phyloP scores from a whole-genome alignment of 805 yeast species.

The Candida sanyiensis region DNA sequence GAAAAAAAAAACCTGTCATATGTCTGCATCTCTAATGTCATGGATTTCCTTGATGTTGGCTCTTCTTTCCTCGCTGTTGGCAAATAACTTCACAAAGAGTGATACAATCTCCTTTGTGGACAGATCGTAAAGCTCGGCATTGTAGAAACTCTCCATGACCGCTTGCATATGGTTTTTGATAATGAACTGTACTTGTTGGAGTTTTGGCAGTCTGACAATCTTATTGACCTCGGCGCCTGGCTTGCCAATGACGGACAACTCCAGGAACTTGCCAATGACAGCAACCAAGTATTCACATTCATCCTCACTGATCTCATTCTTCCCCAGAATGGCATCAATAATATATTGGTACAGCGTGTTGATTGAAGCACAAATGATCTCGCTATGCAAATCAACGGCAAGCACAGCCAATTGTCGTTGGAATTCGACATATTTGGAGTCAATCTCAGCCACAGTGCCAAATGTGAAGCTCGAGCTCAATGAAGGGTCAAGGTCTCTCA shows the following conservation, averaged over 20 bases:
- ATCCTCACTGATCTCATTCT: constrained; percentile 21
- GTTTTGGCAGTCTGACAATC: constrained; percentile 19
- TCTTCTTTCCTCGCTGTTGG: constrained; percentile 33
- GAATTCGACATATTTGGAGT: constrained; percentile 8
- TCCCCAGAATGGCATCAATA: constrained; percentile 14
- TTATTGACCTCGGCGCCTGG: constrained; percentile 1
- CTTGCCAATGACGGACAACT: constrained; percentile 14
- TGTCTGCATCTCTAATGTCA: constrained; percentile 29
- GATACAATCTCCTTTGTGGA: constrained; percentile 32
- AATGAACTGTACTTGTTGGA: constrained; percentile 20
- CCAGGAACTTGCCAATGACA: constrained; percentile 16
- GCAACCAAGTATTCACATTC: constrained; percentile 21
- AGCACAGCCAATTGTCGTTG: constrained; percentile 6
- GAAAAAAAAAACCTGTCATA: neutral
- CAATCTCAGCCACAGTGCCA: constrained; percentile 13
- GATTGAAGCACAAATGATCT: constrained; percentile 13
- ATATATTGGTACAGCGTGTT: constrained; percentile 19
- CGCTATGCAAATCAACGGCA: constrained; percentile 4
- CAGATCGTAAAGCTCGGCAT: constrained; percentile 36
- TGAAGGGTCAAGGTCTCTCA: constrained; percentile 19
- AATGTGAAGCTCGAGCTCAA: constrained; percentile 15
- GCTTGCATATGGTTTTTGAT: constrained; percentile 34
- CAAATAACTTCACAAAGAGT: constrained; percentile 34
- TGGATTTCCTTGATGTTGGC: constrained; percentile 33
- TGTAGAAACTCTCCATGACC: constrained; percentile 35